Base-by-base conservation (phyloP, 176 grass and related monocot genomes). In the Lolium rigidum region DNA sequence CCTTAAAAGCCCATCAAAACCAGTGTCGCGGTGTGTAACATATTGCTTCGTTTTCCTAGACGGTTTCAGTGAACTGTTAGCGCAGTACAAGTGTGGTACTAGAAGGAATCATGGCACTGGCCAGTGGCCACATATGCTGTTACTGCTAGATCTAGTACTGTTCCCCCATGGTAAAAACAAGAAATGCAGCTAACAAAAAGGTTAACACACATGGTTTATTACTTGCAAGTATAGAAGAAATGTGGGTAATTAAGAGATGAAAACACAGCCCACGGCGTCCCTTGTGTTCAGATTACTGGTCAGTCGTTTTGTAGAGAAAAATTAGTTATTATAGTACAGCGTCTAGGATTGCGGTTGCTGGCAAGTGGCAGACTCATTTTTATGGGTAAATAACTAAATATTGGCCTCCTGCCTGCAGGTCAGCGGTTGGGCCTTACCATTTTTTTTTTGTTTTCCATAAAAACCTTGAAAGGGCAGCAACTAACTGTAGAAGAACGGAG, bases 1-100 rank as follows among this genome's bases (percentile, higher is more conserved):
- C 44, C 71, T 63, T 21, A 48, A 78, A 50, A 83, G 70, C 74
- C 25, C 55, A 83, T 74, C 41, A 26, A 83, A 83, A 83, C 80
- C 44, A 62, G 35, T 43, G 65, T 63, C 37, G 2, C 31, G 73
- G 26, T 79, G 63, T 48, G 74, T 24, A 64, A 51, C 12, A 61
- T 56, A 22, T 63, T 65, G 14, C 28, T 84, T 63, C 13, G 9
- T 76, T 76, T 70, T 74, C 18, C 3, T 51, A 55, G 49, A 55
- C 8, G 16, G 28, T 21, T 84, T 63, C 21, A 76, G 26, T 15
- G 17, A 41, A 39, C 16, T 50, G 35, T 14, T 78, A 17, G 26
- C 46, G 16, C 9, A 21, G 58, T 65, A 51, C 1, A 43, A 6
- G 7, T 41, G 8, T 76, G 26, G 41, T 62, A 49, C 24, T 62